Base-by-base conservation (phyloP, 495 filamentous ascomycete species). In the Lophiostoma macrostomum region DNA sequence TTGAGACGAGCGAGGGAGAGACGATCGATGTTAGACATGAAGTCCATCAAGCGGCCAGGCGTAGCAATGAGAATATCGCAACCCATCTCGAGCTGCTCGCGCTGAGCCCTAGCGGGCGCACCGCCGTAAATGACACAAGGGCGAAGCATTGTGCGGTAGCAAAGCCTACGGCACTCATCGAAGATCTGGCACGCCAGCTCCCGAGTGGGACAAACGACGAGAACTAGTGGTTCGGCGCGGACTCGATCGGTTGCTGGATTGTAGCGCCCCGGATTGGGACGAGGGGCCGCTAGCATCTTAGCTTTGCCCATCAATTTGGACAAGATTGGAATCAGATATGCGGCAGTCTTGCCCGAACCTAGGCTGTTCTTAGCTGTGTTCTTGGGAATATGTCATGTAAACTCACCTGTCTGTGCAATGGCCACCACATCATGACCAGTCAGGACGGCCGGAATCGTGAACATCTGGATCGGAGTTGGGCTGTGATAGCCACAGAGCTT, bases 291-390 rank as follows among this genome's bases (percentile, higher is more conserved):
- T 2, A 94, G 72, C 69, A 88, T 88, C 68, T 86, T 90, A 0
- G 85, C 88, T 71, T 96, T 97, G 20, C 93, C 93, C 89, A 96
- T 94, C 23, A 96, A 69, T 69, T 88, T 81, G 29, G 90, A 95
- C 32, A 96, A 58, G 36, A 93, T 88, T 0, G 93, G 93, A 50
- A 96, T 84, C 2, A 98, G 67, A 63, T 90, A 98, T 0, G 93
- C 90, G 0, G 84, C 93, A 1, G 93, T 98, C 73, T 98, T 98
- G 48, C 93, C 93, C 31, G 91, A 96, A 19, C 93, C 91, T 97
- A 48, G 6, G 14, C 23, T 54, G 4, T 20, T 8, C 4, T 3
- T 20, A 5, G 18, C 16, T 27, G 20, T n/a, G 2, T 5, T 27
- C 22, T 7, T 3, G 2, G 37, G 37, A 20, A 22, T 18, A 27